These are phyloP conservation scores for Xylariaceae sp. DNA, from an alignment of 2,329 filamentous ascomycete species.

Conservation along the genomic window DNA sequence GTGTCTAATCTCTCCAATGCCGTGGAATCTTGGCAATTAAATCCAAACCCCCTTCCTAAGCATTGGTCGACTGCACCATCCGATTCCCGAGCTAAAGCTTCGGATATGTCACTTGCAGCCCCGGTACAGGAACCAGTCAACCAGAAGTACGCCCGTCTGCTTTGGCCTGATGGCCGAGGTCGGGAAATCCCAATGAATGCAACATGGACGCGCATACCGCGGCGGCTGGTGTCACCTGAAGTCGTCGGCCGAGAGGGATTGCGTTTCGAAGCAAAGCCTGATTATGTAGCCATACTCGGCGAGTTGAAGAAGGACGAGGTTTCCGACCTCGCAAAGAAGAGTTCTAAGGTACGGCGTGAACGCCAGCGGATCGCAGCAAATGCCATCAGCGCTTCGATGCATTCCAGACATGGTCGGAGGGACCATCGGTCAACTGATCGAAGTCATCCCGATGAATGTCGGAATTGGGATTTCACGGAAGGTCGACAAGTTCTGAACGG, in stretches of 20 bases:
- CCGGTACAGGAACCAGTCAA: background rate
- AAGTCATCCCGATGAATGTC: slow-evolving; percentile 32
- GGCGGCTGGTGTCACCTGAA: slow-evolving; percentile 52
- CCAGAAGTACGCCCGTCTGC: slow-evolving; percentile 38
- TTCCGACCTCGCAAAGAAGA: slow-evolving; percentile 45
- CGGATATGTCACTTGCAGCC: background rate
- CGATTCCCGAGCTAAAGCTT: slow-evolving; percentile 24
- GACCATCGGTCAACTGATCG: slow-evolving; percentile 24
- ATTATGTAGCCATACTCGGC: slow-evolving; percentile 57
- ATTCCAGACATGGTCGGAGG: slow-evolving; percentile 10
- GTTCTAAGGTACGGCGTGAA: slow-evolving; percentile 40
- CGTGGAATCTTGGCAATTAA: slow-evolving; percentile 24
- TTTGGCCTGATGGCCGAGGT: slow-evolving; percentile 50
- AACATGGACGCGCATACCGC: slow-evolving; percentile 54
- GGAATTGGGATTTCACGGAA: slow-evolving; percentile 30
- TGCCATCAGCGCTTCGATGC: background rate
- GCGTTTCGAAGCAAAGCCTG: slow-evolving; percentile 55
- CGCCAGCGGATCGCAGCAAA: slow-evolving; percentile 20
- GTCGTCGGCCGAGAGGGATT: slow-evolving; percentile 51
- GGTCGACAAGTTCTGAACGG: slow-evolving; percentile 16
- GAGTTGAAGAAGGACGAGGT: slow-evolving; percentile 49
- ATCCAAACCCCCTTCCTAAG: background rate
- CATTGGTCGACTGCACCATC: slow-evolving; percentile 5
- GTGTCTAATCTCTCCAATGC: slow-evolving; percentile 33
- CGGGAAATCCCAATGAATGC: slow-evolving; percentile 52